Conservation (phyloP, 805 yeast genomes). For the Kodamaea leandrae region DNA sequence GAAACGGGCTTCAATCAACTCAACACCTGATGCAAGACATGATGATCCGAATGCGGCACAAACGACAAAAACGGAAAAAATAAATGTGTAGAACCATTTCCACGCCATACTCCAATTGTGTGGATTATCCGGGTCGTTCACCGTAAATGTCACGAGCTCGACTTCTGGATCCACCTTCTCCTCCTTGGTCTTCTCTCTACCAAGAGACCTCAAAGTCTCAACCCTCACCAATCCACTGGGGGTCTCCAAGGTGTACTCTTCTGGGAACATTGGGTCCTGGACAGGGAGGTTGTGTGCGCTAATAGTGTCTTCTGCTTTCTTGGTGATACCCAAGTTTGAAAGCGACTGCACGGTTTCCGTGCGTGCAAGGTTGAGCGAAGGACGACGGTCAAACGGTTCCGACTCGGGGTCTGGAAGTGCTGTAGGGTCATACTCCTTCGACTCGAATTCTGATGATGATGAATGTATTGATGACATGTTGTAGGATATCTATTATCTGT, state of each 20-base stretch:
- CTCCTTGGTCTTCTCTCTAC: constrained; percentile 42
- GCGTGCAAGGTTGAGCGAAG: background rate
- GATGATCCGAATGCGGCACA: constrained; percentile 94
- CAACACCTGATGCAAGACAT: constrained; percentile 82
- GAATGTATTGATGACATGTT: background rate
- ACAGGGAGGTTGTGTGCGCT: constrained; percentile 48
- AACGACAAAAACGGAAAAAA: constrained; percentile 70
- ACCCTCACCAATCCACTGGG: constrained; percentile 85
- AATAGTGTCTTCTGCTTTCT: constrained; percentile 50
- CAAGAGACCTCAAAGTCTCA: constrained; percentile 62
- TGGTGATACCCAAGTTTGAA: constrained; percentile 54
- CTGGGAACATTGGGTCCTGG: constrained; percentile 79
- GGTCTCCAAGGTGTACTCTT: constrained; percentile 87
- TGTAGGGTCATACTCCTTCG: background rate
- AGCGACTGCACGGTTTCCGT: constrained; percentile 77
- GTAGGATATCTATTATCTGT: background rate
- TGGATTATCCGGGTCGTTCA: constrained; percentile 86
- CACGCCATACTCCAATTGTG: constrained; percentile 66
- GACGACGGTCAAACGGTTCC: background rate
- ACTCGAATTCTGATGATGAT: background rate
- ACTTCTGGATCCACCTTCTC: constrained; percentile 57
- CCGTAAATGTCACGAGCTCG: constrained; percentile 79
- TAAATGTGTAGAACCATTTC: constrained; percentile 66
- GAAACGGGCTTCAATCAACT: constrained; percentile 61
- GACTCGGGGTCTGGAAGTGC: background rate